Base-by-base conservation (phyloP, 2,329 filamentous ascomycete genomes). In the Diaporthe citriasiana region DNA sequence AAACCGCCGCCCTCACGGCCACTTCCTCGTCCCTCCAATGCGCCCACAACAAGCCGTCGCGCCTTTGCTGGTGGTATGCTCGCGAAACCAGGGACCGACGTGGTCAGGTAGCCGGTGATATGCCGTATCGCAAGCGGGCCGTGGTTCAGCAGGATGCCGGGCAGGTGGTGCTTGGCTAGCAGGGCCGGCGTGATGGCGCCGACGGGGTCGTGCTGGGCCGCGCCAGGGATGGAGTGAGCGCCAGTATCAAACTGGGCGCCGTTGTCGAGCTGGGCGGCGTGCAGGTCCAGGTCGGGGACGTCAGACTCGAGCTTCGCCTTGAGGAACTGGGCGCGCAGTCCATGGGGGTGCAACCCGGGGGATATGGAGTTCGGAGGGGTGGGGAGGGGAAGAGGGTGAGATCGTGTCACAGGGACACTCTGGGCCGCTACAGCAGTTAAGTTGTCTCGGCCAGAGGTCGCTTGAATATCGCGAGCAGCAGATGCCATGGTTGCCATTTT, bases 281-380 rank as follows among this genome's bases (percentile, higher is more conserved):
- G 92, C 79, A 97, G 89, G 81, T 98, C 95, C 79, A 97, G 89
- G 82, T 98, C 95, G 76, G 95, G 97, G 82, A 97, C 95, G 83
- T 95, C 89, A 80, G 88, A 87, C 77, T 92, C 90, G 80, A 91
- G 87, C 78, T 82, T 87, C 77, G 87, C 88, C 83, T 87, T 88
- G 81, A 89, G 88, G 78, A 91, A 87, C 81, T 92, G 92, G 76
- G 90, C 89, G 83, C 93, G 93, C 81, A 93, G 91, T 80, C 93
- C 93, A 80, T 96, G 94, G 75, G 95, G 94, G 79, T 93, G 92
- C 78, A 98, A 89, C 78, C 91, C 93, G 65, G 96, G 96, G 76
- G 95, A 98, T 82, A 98, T 95, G 84, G 95, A 98, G 87, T 96
- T 97, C 76, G 96, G 96, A 81, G 96, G 96, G 82, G 96, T 98